Evolutionary conservation across 2,329 filamentous ascomycete species (phyloP).

Genomic region (Apiospora koreana): DNA sequence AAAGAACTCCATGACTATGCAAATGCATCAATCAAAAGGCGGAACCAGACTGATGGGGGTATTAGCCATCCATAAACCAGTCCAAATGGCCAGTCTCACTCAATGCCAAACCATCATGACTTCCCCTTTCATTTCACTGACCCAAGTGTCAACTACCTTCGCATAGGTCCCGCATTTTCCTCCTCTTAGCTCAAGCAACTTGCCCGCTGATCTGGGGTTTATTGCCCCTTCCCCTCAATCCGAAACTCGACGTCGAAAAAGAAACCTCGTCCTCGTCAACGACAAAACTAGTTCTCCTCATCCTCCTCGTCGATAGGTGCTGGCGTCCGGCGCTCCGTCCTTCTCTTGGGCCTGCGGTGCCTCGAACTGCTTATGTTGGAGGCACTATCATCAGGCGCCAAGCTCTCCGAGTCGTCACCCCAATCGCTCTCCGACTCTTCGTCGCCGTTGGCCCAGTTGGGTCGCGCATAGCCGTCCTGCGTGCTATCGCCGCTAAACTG

Average conservation of each 20-base stretch:
- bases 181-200: not conserved
- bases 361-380: constrained; percentile 77
- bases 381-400: constrained; percentile 78
- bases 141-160: not conserved
- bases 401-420: constrained; percentile 56
- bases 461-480: constrained; percentile 47
- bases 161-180: not conserved
- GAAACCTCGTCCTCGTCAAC: not conserved
- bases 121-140: not conserved
- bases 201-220: not conserved
- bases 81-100: not conserved
- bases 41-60: not conserved
- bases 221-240: not conserved
- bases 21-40: not conserved
- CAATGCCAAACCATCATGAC: not conserved
- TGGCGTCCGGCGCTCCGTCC: constrained; percentile 69
- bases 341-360: constrained; percentile 66
- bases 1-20: constrained; percentile 1
- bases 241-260: not conserved
- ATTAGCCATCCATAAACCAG: not conserved
- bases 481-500: constrained; percentile 49
- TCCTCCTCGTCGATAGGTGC: constrained; percentile 71
- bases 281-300: constrained; percentile 40
- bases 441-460: constrained; percentile 46
- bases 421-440: constrained; percentile 61